phyloP scores from a whole-genome alignment of 768 basidiomycete genomes.

The Pulveroboletus sp. region DNA sequence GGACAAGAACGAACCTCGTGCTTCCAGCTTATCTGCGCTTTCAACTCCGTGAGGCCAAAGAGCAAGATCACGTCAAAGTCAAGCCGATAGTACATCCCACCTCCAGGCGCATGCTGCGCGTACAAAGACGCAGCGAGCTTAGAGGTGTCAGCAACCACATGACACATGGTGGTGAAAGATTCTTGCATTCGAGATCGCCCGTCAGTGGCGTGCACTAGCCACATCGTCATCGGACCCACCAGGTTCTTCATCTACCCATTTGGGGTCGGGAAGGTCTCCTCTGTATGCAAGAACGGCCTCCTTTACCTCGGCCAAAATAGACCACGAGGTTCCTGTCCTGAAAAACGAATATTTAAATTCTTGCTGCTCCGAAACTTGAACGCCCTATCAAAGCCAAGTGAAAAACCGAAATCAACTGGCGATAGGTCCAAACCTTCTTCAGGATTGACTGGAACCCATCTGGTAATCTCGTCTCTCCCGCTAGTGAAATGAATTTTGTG shows the following conservation, averaged over 20 bases:
- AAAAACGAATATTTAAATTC: slow-evolving; percentile 15
- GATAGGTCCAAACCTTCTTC: slow-evolving; percentile 19
- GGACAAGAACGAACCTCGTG: slow-evolving; percentile 18
- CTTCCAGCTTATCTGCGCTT: slow-evolving; percentile 42
- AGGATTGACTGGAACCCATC: slow-evolving; percentile 37
- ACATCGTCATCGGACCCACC: neutral
- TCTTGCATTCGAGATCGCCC: neutral
- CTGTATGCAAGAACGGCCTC: slow-evolving; percentile 14
- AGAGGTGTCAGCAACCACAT: slow-evolving; percentile 10
- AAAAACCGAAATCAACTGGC: too few species aligned
- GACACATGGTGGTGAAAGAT: slow-evolving; percentile 12
- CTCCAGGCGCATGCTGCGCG: neutral
- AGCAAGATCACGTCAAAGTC: slow-evolving; percentile 34
- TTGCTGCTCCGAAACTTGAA: slow-evolving; percentile 16
- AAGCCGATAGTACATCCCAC: slow-evolving; percentile 12
- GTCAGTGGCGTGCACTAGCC: neutral
- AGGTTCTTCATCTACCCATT: slow-evolving; percentile 12
- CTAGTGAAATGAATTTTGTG: slow-evolving; percentile 15
- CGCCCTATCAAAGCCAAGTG: slow-evolving; percentile 1
- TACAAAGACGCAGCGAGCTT: neutral
- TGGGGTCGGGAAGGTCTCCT: slow-evolving; percentile 5
- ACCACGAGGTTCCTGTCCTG: neutral
- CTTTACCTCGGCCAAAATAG: neutral
- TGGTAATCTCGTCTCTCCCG: slow-evolving; percentile 30
- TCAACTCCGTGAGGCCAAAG: slow-evolving; percentile 42